Evolutionary conservation across 768 basidiomycete species (phyloP).

Genomic region (Lactifluus hygrophoroides): DNA sequence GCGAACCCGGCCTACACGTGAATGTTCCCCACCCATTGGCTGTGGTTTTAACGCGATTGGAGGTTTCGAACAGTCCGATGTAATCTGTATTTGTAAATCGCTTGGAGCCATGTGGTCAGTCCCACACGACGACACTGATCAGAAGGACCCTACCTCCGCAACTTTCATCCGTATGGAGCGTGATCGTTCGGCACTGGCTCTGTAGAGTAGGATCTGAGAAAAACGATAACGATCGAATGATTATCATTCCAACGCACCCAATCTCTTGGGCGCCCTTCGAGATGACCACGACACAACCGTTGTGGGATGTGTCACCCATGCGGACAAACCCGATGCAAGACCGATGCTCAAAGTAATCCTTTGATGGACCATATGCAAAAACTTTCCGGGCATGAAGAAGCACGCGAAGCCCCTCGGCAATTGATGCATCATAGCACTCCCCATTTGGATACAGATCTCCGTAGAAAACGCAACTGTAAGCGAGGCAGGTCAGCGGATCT

Average conservation of each 20-base stretch:
- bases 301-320: slow-evolving; percentile 42
- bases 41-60: slow-evolving; percentile 40
- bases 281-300: slow-evolving; percentile 63
- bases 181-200: slow-evolving; percentile 13
- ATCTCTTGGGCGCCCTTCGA: slow-evolving; percentile 39
- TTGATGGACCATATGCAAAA: slow-evolving; percentile 56
- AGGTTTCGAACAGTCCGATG: slow-evolving; percentile 39
- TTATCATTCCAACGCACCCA: slow-evolving; percentile 8
- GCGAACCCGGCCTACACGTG: slow-evolving; percentile 43
- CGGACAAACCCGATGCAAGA: slow-evolving; percentile 77
- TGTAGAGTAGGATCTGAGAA: background rate
- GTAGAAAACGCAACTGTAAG: slow-evolving; percentile 75
- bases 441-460: slow-evolving; percentile 70
- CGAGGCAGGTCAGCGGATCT: background rate
- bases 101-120: slow-evolving; percentile 23
- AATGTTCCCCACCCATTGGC: slow-evolving; percentile 59
- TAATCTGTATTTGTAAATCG: slow-evolving; percentile 31
- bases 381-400: slow-evolving; percentile 55
- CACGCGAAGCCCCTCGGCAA: slow-evolving; percentile 41
- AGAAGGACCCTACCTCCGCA: slow-evolving; percentile 39
- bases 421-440: slow-evolving; percentile 52
- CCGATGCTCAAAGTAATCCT: slow-evolving; percentile 48
- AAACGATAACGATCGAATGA: background rate
- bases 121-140: slow-evolving; percentile 29
- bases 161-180: slow-evolving; percentile 59